Evolutionary conservation across 169 alveolate species (phyloP).

Genomic region (Condylostoma magnum): DNA sequence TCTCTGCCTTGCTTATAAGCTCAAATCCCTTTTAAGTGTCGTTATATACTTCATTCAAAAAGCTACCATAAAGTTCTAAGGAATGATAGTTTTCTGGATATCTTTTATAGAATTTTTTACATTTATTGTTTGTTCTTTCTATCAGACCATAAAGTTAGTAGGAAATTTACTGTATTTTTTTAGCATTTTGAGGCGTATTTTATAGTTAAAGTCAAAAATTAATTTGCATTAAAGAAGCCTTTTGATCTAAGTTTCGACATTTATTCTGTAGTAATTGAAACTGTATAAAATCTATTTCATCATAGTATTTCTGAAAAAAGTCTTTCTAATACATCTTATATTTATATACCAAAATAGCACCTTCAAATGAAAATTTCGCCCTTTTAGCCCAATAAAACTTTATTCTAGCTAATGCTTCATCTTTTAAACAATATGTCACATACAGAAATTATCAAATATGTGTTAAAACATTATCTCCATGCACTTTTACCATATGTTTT

Average conservation of each 20-base stretch:
- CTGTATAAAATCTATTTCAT: conserved; percentile 21
- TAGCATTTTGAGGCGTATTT: neutral
- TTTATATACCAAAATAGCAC: neutral
- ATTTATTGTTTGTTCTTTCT: conserved; percentile 1
- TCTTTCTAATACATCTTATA: neutral
- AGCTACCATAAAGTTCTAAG: conserved; percentile 8
- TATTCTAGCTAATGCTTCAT: conserved; percentile 14
- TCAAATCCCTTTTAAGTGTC: conserved; percentile 25
- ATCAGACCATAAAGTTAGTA: neutral
- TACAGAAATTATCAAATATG: conserved; percentile 9
- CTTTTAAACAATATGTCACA: neutral
- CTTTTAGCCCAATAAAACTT: neutral
- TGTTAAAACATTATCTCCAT: no score
- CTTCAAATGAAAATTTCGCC: conserved; percentile 9
- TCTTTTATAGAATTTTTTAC: neutral
- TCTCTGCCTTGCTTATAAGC: conserved; percentile 19
- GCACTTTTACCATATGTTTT: no score
- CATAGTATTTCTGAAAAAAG: neutral
- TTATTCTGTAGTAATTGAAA: conserved; percentile 5
- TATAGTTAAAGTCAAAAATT: conserved; percentile 12
- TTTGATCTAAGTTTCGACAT: conserved; percentile 1
- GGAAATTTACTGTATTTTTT: conserved; percentile 1
- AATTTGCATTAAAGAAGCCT: conserved; percentile 12
- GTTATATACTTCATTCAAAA: conserved; percentile 19
- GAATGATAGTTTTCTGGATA: conserved; percentile 18